Percentiles rank a stretch among this genome's conserved stretches.
phyloP scores from a whole-genome alignment of 345 rosid genomes.

The Dimocarpus longan region DNA sequence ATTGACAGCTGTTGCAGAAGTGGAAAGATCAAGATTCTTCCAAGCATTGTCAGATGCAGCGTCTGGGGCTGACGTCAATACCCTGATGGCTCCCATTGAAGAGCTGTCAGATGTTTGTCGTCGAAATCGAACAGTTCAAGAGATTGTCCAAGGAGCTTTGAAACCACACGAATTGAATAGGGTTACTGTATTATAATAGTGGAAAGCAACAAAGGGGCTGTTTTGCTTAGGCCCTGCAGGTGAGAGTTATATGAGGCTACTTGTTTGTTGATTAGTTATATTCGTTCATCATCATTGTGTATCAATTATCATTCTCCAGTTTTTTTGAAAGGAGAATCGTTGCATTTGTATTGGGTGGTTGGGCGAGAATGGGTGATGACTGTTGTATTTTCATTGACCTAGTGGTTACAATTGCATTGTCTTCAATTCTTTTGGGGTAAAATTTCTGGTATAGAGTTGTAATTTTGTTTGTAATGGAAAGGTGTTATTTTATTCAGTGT shows the following conservation, averaged over 20 bases:
- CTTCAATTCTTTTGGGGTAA: slow-evolving; percentile 40
- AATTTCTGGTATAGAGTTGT: slow-evolving; percentile 38
- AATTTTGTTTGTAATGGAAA: slow-evolving; percentile 30
- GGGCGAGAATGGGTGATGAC: slow-evolving; percentile 28
- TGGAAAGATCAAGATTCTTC: slow-evolving; percentile 67
- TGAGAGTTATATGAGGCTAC: slow-evolving; percentile 12
- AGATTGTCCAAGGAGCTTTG: slow-evolving; percentile 88
- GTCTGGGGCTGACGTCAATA: slow-evolving; percentile 65
- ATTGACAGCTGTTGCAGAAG: slow-evolving; percentile 69
- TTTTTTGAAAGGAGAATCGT: slow-evolving; percentile 57
- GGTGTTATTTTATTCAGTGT: background rate
- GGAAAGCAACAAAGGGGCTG: slow-evolving; percentile 33
- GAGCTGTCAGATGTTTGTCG: slow-evolving; percentile 94
- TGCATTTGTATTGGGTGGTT: slow-evolving; percentile 19
- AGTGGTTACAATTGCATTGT: slow-evolving; percentile 36
- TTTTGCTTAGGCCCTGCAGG: slow-evolving; percentile 49
- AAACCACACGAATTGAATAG: slow-evolving; percentile 77
- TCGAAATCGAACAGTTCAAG: slow-evolving; percentile 89
- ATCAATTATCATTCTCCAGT: slow-evolving; percentile 41
- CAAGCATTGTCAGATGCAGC: slow-evolving; percentile 77
- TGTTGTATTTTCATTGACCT: slow-evolving; percentile 33
- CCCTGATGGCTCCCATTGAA: slow-evolving; percentile 65
- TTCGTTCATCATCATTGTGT: slow-evolving; percentile 33
- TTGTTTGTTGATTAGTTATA: slow-evolving; percentile 28
- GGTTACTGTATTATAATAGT: slow-evolving; percentile 59